Conservation (phyloP, 2,329 filamentous ascomycete species). For the Penicillium hesseltinei region DNA sequence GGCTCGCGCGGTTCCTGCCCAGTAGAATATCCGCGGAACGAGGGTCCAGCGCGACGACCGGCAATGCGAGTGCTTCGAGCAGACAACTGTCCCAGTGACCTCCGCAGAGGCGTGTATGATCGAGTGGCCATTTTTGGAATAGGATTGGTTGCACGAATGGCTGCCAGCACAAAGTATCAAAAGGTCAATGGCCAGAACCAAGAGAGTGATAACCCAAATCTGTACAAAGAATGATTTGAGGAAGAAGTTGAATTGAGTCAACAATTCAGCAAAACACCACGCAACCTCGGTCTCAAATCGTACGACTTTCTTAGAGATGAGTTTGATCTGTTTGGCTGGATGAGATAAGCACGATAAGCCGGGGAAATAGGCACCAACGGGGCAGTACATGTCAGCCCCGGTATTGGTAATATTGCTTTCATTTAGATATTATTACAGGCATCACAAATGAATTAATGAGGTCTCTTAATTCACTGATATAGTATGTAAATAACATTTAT, state of each 20-base stretch:
- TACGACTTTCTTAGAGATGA: constrained; percentile 13
- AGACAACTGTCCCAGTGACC: constrained; percentile 31
- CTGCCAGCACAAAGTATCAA: background rate
- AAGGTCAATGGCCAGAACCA: background rate
- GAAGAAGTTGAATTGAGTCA: constrained; percentile 1
- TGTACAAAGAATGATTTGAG: background rate
- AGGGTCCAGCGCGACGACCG: constrained; percentile 16
- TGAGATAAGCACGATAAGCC: constrained; percentile 20
- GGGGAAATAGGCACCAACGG: background rate
- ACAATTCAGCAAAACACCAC: background rate
- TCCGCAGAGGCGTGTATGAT: constrained; percentile 35
- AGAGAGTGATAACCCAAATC: background rate
- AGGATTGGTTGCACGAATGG: background rate
- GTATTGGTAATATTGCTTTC: background rate
- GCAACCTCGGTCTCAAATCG: constrained; percentile 9
- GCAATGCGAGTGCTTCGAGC: constrained; percentile 23
- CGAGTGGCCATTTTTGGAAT: constrained; percentile 33
- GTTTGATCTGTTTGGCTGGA: constrained; percentile 19
- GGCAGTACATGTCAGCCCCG: background rate
- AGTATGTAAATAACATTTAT: background rate
- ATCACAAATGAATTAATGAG: no score
- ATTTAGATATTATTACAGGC: background rate
- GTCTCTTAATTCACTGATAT: background rate
- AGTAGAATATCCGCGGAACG: constrained; percentile 29
- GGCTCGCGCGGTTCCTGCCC: constrained; percentile 21